Evolutionary conservation across 164 flowering plant genomes (phyloP), one percentile per base, ranked within the genome.

Genomic region (Brasenia schreberi): DNA sequence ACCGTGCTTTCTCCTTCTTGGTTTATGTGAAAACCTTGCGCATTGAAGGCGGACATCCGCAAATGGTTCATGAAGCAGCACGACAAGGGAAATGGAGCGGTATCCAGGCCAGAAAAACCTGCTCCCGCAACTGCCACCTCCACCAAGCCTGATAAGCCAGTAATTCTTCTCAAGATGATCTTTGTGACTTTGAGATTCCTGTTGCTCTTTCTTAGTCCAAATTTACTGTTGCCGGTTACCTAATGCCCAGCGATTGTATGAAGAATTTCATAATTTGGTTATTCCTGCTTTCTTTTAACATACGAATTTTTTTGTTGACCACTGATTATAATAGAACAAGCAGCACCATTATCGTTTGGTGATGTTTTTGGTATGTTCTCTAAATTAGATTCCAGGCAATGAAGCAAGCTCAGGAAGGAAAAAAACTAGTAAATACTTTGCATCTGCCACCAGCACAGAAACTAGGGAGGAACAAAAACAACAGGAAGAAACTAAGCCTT

Each of bases 41-140:
- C 5, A 6, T 67, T 62, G 64, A 73, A 82, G 80, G 72, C 82
- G 33, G 98, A 93, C 77, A 90, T 93, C 67, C 79, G 98, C 74
- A 93, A 90, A 76, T 93, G 97, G 97, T 88, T 93, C 69, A 81
- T 87, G 85, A 92, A 90, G 73, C 72, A 79, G 53, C 91, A 85
- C 64, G 83, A 78, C 65, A 83, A 82, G 69, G 83, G 74, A 49
- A 84, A 83, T 73, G 87, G 78, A 73, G 76, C 45, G 69, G 71
- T 73, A 2, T 19, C 85, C 1, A 83, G 81, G 78, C 72, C 83
- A 19, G 73, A 61, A 7, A 77, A 77, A 33, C 64, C 81, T 56
- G 63, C 67, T 49, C 53, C 7, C 7, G 53, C 11, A 45, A 2
- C 11, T 45, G 23, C 77, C 18, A 61, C 73, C 0, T 68, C 43